Percentiles rank a stretch among this genome's conserved stretches.
Evolutionary conservation across 306 rosid species (phyloP).

Genomic region (Cicer pinnatifidum): DNA sequence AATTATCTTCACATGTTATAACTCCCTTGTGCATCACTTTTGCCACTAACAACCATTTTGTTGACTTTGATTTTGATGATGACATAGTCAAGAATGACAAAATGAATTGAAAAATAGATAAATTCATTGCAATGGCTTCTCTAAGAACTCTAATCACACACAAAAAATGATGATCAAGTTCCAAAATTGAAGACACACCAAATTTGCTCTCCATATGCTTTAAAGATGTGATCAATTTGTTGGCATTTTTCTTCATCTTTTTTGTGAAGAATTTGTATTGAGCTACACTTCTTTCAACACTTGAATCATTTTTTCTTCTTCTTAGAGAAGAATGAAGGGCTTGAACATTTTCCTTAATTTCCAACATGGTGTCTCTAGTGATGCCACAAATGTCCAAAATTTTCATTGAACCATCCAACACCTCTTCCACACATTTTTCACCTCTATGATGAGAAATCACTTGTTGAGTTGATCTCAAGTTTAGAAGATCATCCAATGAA

Average conservation of each 20-base stretch:
- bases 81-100: conserved; percentile 4
- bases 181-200: conserved; percentile 14
- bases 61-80: not conserved
- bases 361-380: conserved; percentile 18
- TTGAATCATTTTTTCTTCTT: conserved; percentile 21
- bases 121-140: conserved; percentile 4
- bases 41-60: not conserved
- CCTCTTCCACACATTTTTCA: conserved; percentile 1
- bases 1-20: conserved; percentile 1
- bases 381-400: conserved; percentile 10
- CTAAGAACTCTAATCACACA: conserved; percentile 12
- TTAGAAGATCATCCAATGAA: conserved; percentile 25
- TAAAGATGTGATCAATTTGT: conserved; percentile 9
- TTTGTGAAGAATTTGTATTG: conserved; percentile 17
- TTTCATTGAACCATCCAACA: not conserved
- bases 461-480: conserved; percentile 7
- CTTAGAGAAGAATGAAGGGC: conserved; percentile 5
- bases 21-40: conserved; percentile 1
- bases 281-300: conserved; percentile 17
- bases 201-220: not conserved
- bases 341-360: conserved; percentile 20
- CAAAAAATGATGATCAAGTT: conserved; percentile 7
- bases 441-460: not conserved
- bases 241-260: conserved; percentile 5
- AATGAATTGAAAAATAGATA: conserved; percentile 10